These are phyloP conservation scores for Fusarium cyanostomum DNA, from an alignment of 2,329 filamentous ascomycete species.

Conservation along the genomic window DNA sequence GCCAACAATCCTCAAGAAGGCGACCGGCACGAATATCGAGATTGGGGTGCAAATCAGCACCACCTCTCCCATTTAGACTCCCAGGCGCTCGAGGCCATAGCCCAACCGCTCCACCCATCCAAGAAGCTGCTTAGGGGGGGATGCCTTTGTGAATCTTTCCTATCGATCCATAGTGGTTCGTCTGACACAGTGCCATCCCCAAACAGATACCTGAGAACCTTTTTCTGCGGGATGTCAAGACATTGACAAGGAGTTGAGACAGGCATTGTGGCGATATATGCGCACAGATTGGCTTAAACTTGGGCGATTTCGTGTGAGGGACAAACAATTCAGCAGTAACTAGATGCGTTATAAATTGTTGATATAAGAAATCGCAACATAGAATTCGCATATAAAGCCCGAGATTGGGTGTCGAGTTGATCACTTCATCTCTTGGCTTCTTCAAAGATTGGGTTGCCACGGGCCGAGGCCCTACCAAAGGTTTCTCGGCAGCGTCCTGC, in stretches of 20 bases:
- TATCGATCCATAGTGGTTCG: conserved; percentile 64
- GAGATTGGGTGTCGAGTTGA: background rate
- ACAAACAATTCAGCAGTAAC: too few species aligned
- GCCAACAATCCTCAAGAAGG: conserved; percentile 63
- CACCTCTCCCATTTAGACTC: conserved; percentile 58
- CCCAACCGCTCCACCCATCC: conserved; percentile 63
- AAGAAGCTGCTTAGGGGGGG: conserved; percentile 58
- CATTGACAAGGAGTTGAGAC: conserved; percentile 54
- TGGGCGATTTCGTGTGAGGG: background rate
- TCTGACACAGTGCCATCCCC: conserved; percentile 48
- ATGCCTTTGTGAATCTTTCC: conserved; percentile 53
- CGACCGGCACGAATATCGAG: conserved; percentile 64
- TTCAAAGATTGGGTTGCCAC: background rate
- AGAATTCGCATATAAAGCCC: background rate
- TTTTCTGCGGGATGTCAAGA: conserved; percentile 57
- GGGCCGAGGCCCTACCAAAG: conserved; percentile 12
- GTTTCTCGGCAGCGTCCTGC: conserved; percentile 10
- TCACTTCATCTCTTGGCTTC: background rate
- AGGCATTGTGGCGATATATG: conserved; percentile 51
- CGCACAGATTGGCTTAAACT: too few species aligned
- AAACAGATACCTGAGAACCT: conserved; percentile 53
- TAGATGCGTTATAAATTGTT: background rate
- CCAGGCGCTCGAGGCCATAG: conserved; percentile 57
- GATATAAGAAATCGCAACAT: background rate
- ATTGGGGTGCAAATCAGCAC: conserved; percentile 65